These are phyloP conservation scores for Ciborinia camelliae DNA, from an alignment of 2,329 filamentous ascomycete species.

Conservation along the genomic window DNA sequence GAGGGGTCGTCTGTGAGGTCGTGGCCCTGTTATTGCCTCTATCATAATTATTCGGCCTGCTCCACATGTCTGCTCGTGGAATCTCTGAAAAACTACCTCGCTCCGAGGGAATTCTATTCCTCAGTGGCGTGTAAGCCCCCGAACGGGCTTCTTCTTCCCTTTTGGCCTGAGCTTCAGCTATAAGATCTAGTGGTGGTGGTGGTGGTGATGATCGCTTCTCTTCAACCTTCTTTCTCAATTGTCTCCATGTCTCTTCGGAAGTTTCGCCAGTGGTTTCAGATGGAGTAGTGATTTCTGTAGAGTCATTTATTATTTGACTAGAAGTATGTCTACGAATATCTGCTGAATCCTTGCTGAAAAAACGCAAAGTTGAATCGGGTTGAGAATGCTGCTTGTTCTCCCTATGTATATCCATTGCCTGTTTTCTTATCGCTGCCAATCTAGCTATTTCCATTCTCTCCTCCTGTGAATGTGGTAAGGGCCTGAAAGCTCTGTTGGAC, in stretches of 20 bases:
- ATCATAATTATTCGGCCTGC: slow-evolving; percentile 8
- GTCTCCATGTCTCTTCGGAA: slow-evolving; percentile 21
- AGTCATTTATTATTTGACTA: slow-evolving; percentile 4
- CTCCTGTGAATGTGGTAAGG: slow-evolving; percentile 16
- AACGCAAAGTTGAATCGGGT: background rate
- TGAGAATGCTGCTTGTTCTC: slow-evolving; percentile 1
- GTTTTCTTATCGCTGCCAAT: background rate
- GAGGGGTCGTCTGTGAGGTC: no score
- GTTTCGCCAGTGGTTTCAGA: background rate
- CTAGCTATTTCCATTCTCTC: background rate
- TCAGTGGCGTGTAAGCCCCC: slow-evolving; percentile 31
- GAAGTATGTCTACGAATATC: background rate
- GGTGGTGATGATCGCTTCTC: background rate
- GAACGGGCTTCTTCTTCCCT: slow-evolving; percentile 31
- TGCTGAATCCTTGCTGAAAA: background rate
- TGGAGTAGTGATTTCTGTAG: background rate
- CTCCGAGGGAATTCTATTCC: slow-evolving; percentile 10
- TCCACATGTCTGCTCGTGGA: slow-evolving; percentile 13
- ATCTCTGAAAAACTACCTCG: background rate
- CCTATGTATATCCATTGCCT: slow-evolving; percentile 1
- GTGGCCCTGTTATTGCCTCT: background rate
- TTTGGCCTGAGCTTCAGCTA: slow-evolving; percentile 27
- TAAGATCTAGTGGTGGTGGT: slow-evolving; percentile 17
- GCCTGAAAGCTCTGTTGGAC: slow-evolving; percentile 29
- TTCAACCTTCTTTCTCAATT: slow-evolving; percentile 24